Evolutionary conservation across 768 basidiomycete genomes (phyloP).

Genomic region (Leccinum broughii): DNA sequence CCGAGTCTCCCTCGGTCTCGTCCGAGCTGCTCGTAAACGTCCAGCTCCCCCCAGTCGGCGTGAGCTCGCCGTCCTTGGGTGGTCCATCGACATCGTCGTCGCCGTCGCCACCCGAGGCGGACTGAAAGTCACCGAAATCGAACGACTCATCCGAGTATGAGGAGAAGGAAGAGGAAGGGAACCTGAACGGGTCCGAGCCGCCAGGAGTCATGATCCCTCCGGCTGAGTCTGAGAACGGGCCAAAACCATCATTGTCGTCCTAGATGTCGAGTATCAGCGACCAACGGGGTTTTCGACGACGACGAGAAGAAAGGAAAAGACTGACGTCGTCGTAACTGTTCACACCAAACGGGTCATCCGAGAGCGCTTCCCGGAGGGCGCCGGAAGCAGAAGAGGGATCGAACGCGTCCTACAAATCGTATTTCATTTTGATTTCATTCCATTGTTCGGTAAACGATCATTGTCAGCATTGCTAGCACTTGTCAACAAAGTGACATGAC

Average conservation of each 20-base stretch:
- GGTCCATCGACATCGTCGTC: neutral
- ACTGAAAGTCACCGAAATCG: constrained; percentile 80
- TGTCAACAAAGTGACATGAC: neutral
- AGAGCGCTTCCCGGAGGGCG: constrained; percentile 36
- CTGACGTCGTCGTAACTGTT: constrained; percentile 51
- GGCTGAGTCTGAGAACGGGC: constrained; percentile 74
- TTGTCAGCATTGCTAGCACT: neutral
- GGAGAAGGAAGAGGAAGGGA: constrained; percentile 43
- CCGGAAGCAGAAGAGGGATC: constrained; percentile 34
- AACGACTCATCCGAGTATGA: constrained; percentile 68
- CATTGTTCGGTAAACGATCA: neutral
- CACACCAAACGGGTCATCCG: constrained; percentile 51
- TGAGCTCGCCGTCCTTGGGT: constrained; percentile 44
- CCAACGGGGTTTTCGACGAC: neutral
- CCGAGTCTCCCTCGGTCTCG: constrained; percentile 28
- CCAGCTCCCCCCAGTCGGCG: constrained; percentile 72
- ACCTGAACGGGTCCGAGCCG: constrained; percentile 55
- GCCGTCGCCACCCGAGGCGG: constrained; percentile 21
- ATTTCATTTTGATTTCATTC: neutral
- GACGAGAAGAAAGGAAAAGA: neutral
- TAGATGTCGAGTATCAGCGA: constrained; percentile 17
- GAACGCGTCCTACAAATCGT: constrained; percentile 50
- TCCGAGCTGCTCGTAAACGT: constrained; percentile 53
- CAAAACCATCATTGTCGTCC: constrained; percentile 64
- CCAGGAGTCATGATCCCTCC: constrained; percentile 33